Percentiles rank a stretch among this genome's conserved stretches.
phyloP scores from a whole-genome alignment of 2,329 filamentous ascomycete species.

The Alternaria postmessia region DNA sequence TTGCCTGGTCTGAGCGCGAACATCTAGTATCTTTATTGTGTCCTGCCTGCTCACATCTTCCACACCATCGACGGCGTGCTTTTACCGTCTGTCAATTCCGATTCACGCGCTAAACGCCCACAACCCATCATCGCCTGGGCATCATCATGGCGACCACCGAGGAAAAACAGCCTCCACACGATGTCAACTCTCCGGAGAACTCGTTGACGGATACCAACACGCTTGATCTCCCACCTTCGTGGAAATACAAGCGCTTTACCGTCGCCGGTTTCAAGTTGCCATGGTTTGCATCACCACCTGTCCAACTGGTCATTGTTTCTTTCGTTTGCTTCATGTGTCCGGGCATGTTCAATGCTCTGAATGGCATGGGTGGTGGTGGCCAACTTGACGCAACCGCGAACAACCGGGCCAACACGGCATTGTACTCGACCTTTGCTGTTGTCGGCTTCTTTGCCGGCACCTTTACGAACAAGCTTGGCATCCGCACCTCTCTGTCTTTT shows the following conservation, averaged over 20 bases:
- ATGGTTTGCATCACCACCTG: constrained; percentile 59
- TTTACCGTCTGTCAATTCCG: background rate
- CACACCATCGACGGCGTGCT: background rate
- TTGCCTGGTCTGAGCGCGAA: constrained; percentile 23
- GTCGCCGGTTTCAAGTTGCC: constrained; percentile 54
- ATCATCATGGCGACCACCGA: constrained; percentile 40
- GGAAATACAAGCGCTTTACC: constrained; percentile 57
- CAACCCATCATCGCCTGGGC: background rate
- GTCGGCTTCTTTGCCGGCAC: constrained; percentile 73
- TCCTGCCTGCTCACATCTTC: constrained; percentile 5
- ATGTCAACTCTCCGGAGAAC: constrained; percentile 40
- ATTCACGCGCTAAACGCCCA: background rate
- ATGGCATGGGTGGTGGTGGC: constrained; percentile 60
- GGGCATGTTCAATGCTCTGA: constrained; percentile 63
- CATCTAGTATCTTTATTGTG: constrained; percentile 20
- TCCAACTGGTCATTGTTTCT: constrained; percentile 59
- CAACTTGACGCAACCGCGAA: constrained; percentile 61
- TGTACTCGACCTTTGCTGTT: constrained; percentile 76
- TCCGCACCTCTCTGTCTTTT: constrained; percentile 72
- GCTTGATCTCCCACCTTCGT: constrained; percentile 52
- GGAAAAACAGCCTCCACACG: constrained; percentile 32
- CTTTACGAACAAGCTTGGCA: constrained; percentile 78
- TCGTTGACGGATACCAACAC: constrained; percentile 43
- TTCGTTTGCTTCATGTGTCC: constrained; percentile 64
- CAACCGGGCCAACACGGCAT: constrained; percentile 73